These are phyloP conservation scores for Eremothecium coryli DNA, from an alignment of 1,139 yeast species.

Conservation along the genomic window DNA sequence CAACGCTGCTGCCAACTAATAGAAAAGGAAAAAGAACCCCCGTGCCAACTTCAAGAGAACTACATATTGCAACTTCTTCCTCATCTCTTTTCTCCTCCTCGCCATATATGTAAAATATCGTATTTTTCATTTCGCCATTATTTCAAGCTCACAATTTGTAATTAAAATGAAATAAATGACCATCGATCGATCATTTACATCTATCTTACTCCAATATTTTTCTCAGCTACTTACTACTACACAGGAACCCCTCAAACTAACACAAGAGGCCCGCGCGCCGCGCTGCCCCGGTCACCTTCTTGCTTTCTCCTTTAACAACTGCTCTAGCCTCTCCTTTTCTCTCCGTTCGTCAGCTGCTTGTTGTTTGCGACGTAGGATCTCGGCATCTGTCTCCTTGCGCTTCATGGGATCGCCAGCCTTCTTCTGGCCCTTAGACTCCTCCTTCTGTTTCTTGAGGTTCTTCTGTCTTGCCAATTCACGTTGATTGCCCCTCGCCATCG, in stretches of 20 bases:
- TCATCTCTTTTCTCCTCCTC: no score
- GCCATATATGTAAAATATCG: not conserved
- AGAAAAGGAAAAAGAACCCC: no score
- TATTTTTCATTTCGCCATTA: not conserved
- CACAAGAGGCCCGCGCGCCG: not conserved
- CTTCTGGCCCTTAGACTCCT: constrained; percentile 51
- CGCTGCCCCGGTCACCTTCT: constrained; percentile 31
- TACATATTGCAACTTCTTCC: no score
- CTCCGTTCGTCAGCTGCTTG: constrained; percentile 65
- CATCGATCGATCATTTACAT: no score
- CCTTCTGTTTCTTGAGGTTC: constrained; percentile 70
- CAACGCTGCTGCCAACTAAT: not conserved
- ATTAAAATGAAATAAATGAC: not conserved
- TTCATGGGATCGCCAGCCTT: constrained; percentile 74
- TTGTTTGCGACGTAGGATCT: constrained; percentile 79
- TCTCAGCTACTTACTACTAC: no score
- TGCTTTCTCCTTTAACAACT: constrained; percentile 28
- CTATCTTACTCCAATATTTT: no score
- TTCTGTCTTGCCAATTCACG: constrained; percentile 89
- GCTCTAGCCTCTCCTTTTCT: constrained; percentile 35
- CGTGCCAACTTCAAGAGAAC: no score
- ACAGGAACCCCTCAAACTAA: not conserved
- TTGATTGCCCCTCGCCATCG: constrained; percentile 94
- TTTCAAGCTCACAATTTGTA: not conserved
- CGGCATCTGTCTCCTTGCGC: constrained; percentile 82